Base-by-base conservation (phyloP, 306 rosid genomes). In the Vigna reflexopilosa region DNA sequence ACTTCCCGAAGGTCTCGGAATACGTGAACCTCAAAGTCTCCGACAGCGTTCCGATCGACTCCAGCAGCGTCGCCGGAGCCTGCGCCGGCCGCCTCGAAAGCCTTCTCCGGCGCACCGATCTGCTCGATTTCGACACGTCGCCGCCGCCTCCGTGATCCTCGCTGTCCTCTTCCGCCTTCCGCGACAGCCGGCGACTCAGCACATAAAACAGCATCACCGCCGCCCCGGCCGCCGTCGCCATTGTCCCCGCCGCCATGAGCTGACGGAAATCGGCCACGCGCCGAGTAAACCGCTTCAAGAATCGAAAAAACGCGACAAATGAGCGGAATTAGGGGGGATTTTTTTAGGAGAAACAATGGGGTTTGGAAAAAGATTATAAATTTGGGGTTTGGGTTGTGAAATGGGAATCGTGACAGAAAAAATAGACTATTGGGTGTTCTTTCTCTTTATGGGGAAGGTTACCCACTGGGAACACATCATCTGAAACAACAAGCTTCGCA, bases 181-280 rank as follows among this genome's bases (percentile, higher is more conserved):
- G 52, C 12, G 83, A 40, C 9, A 85, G 22, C 54, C 89, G 85
- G 78, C 98, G 84, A 70, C 85, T 85, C 80, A 93, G 56, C 19
- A 90, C 44, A 32, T 80, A 86, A 82, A 89, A 93, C 17, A 95
- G 72, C 77, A 95, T 59, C 83, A 95, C 91, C 55, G 88, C 91
- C 32, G 93, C 99, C 6, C 93, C 99, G 78, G 99, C 97, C 40
- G 97, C 97, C 80, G 99, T 93, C 7, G 91, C 99, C 93, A 91
- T 83, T 86, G 98, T 76, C 68, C 97, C 98, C 67, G 90, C 93
- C 84, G 98, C 99, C 99, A 95, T 95, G 36, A 52, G 63, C 26
- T 5, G 42, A 6, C 49, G 19, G 50, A 47, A 80, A 77, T 77
- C 70, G 59, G 64, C 40, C 54, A 40, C 20, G 48, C 8, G 68